These are phyloP conservation scores for Cordyceps cateniannulata DNA, from an alignment of 2,329 filamentous ascomycete species.

Conservation along the genomic window DNA sequence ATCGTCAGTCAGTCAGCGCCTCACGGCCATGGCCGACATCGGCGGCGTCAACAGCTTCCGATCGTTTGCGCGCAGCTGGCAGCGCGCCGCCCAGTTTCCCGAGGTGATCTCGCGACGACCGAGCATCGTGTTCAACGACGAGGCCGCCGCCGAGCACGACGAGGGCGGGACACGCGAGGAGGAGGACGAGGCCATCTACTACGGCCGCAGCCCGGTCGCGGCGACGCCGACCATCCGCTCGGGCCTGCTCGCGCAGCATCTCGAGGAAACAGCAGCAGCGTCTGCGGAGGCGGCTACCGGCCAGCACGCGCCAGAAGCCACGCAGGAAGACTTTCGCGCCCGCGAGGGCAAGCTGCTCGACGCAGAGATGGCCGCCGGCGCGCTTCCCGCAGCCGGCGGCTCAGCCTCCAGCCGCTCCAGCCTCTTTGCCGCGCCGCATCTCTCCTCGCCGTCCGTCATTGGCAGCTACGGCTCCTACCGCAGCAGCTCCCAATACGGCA, in stretches of 20 bases:
- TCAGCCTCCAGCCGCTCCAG: constrained; percentile 25
- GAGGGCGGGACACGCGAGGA: constrained; percentile 12
- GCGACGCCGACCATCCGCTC: constrained; percentile 25
- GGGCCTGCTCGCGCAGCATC: constrained; percentile 47
- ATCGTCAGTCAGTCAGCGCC: constrained; percentile 51
- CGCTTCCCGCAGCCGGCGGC: not conserved
- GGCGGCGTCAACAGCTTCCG: constrained; percentile 92
- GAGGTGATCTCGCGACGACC: constrained; percentile 78
- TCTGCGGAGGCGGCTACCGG: constrained; percentile 17
- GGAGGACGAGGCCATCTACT: constrained; percentile 27
- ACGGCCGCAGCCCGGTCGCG: constrained; percentile 36
- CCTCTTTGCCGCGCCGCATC: constrained; percentile 53
- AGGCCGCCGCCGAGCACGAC: constrained; percentile 28
- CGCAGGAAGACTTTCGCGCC: constrained; percentile 30
- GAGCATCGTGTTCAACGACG: constrained; percentile 62
- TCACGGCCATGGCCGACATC: constrained; percentile 58
- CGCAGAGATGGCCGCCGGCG: constrained; percentile 32
- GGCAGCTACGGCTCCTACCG: constrained; percentile 60
- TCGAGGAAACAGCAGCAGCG: constrained; percentile 31
- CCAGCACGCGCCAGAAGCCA: constrained; percentile 12
- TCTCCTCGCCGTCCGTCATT: constrained; percentile 62
- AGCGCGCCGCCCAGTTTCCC: constrained; percentile 79
- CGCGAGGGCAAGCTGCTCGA: constrained; percentile 43
- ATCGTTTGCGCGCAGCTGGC: constrained; percentile 89
- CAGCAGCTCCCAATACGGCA: constrained; percentile 44